Base-by-base conservation (phyloP, 495 filamentous ascomycete species). In the Penicillium alfredii region DNA sequence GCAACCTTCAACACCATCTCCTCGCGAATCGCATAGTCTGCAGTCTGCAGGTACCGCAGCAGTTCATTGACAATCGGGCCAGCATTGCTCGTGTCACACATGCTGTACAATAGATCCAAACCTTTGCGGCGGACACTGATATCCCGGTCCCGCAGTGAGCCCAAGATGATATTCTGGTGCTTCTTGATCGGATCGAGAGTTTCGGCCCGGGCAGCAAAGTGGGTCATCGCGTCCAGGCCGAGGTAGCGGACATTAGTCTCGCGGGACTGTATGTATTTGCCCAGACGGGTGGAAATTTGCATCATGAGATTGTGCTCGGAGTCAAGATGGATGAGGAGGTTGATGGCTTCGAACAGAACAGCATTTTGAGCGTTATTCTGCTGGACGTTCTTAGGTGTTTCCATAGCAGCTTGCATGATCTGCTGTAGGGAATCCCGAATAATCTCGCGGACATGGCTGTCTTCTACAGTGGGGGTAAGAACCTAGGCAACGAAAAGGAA, bases 1-100 rank as follows among this genome's bases (percentile, higher is more conserved):
- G 93, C 93, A 54, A 99, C 93, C 66, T 99, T 99, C 34, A 99
- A 65, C 6, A 96, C 93, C 93, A 99, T 97, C 59, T 99, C 93
- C 62, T 99, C 93, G 33, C 93, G 76, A 45, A 99, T 95, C 2
- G 88, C 88, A 60, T 94, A 98, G 58, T 99, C 93, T 8, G 93
- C 93, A 28, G 82, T 94, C 47, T 96, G 90, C 4, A 99, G 74
- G 63, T 97, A 96, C 42, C 88, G 83, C 13, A 99, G 64, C 30
- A 99, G 79, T 66, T 99, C 93, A 33, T 82, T 80, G 24, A 99
- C 93, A 45, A 99, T 94, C 3, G 84, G 80, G 38, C 82, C 82
- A 4, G 93, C 86, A 60, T 97, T 99, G 3, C 81, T 81, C 21
- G 82, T 76, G 56, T 99, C 93, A 59, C 93, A 99, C 93, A 99